phyloP scores from a whole-genome alignment of 495 filamentous ascomycete genomes.

The Parathielavia hyrcaniae region DNA sequence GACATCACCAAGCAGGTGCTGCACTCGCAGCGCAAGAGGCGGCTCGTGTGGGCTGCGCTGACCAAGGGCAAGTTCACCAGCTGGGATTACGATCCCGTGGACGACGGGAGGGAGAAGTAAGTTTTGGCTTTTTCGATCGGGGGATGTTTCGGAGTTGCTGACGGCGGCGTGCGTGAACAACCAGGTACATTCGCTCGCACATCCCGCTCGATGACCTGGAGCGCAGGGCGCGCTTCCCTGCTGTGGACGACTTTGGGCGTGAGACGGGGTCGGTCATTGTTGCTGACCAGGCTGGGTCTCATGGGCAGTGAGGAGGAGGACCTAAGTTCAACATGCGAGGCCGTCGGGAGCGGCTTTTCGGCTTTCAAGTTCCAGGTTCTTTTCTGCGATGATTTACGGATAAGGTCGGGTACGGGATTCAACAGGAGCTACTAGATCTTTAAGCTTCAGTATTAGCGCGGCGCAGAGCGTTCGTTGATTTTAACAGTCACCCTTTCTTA shows the following conservation, averaged over 20 bases:
- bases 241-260: slow-evolving; percentile 54
- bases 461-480: slow-evolving; percentile 2
- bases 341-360: not conserved
- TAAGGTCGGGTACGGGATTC: not conserved
- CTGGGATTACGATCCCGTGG: slow-evolving; percentile 74
- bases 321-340: not conserved
- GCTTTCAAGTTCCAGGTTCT: not conserved
- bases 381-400: not conserved
- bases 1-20: slow-evolving; percentile 63
- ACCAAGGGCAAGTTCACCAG: slow-evolving; percentile 58
- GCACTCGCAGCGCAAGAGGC: slow-evolving; percentile 61
- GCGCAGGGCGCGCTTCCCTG: slow-evolving; percentile 56
- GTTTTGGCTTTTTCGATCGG: slow-evolving; percentile 18
- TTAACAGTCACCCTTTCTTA: too few species aligned
- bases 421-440: not conserved
- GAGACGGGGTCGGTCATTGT: slow-evolving; percentile 37
- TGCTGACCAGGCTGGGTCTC: slow-evolving; percentile 43
- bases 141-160: slow-evolving; percentile 5
- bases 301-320: slow-evolving; percentile 33
- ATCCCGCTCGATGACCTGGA: slow-evolving; percentile 65
- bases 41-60: slow-evolving; percentile 68
- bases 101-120: slow-evolving; percentile 67
- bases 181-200: slow-evolving; percentile 60
- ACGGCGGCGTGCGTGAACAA: too few species aligned
- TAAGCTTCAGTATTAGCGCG: slow-evolving; percentile 2